Evolutionary conservation across 176 grass and related monocot species (phyloP).

Genomic region (Oryza meridionalis): DNA sequence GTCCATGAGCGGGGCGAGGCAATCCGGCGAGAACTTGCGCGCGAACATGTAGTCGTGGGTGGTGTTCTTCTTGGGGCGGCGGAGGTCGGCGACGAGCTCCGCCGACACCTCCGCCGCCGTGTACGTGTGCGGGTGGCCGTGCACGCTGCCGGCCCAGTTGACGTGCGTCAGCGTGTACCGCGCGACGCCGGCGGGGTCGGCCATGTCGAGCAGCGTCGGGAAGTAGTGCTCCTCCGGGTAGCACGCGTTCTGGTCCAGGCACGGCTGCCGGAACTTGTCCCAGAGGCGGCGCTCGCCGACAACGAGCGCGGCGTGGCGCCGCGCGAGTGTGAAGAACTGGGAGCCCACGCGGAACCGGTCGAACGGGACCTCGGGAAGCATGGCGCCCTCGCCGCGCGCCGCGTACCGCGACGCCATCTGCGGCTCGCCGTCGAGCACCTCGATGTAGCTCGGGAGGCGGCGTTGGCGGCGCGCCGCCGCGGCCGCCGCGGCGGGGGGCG

Average conservation of each 20-base stretch:
- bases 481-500: neutral
- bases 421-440: slow-evolving; percentile 81
- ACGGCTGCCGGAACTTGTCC: slow-evolving; percentile 75
- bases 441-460: slow-evolving; percentile 76
- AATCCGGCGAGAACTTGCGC: slow-evolving; percentile 81
- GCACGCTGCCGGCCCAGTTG: slow-evolving; percentile 86
- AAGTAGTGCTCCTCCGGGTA: slow-evolving; percentile 99
- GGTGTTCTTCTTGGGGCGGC: slow-evolving; percentile 39
- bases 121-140: slow-evolving; percentile 75
- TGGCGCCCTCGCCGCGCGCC: slow-evolving; percentile 61
- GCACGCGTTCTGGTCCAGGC: slow-evolving; percentile 52
- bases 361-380: slow-evolving; percentile 89
- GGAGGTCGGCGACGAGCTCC: slow-evolving; percentile 50
- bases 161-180: slow-evolving; percentile 80
- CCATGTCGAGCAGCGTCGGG: slow-evolving; percentile 82
- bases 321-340: slow-evolving; percentile 83
- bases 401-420: slow-evolving; percentile 56
- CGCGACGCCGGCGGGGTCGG: slow-evolving; percentile 62
- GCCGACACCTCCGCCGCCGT: slow-evolving; percentile 49
- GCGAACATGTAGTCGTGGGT: slow-evolving; percentile 68
- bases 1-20: slow-evolving; percentile 66
- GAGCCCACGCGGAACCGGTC: slow-evolving; percentile 76
- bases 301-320: slow-evolving; percentile 74
- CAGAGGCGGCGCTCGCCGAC: slow-evolving; percentile 79
- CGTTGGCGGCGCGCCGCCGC: neutral